Evolutionary conservation across 2,329 filamentous ascomycete genomes (phyloP), one percentile per base, ranked within the genome.

Genomic region (Claviceps pazoutovae): DNA sequence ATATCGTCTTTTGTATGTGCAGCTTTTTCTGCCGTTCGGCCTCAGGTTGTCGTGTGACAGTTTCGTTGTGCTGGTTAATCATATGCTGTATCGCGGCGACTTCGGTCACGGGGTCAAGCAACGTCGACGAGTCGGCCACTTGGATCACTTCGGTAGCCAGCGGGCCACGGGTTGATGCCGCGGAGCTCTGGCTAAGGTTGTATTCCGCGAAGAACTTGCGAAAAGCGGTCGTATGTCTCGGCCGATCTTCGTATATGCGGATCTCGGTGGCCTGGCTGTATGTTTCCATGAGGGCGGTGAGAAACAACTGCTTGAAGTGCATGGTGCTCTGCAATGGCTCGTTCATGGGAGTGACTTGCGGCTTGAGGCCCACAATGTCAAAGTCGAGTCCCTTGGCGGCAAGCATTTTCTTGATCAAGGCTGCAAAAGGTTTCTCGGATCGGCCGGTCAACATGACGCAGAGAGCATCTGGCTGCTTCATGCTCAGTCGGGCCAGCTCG

Each of bases 361-460:
- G 93, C 69, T 97, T 97, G 54, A 98, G 74, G 48, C 84, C 84
- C 48, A 95, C 73, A 71, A 97, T 80, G 66, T 97, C 88, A 63
- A 97, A 96, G 2, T 88, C 78, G 17, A 98, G 77, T 3, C 80
- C 79, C 65, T 84, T 91, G 67, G 85, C 86, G 19, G 73, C 73
- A 19, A 86, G 75, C 67, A 97, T 97, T 60, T 83, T 83, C 68
- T 85, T 86, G 64, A 98, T 75, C 37, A 96, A 74, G 1, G 87
- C 81, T 44, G 82, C 74, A 62, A 95, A 97, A 51, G 78, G 81
- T 11, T 74, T 72, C 68, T 96, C 89, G 37, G 82, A 80, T 42
- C 93, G 81, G 26, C 93, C 93, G 1, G 93, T 98, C 56, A 98
- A 74, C 11, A 97, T 78, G 44, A 98, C 83, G 49, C 81, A 88